phyloP scores from a whole-genome alignment of 805 yeast species.

The Candida berthetii region DNA sequence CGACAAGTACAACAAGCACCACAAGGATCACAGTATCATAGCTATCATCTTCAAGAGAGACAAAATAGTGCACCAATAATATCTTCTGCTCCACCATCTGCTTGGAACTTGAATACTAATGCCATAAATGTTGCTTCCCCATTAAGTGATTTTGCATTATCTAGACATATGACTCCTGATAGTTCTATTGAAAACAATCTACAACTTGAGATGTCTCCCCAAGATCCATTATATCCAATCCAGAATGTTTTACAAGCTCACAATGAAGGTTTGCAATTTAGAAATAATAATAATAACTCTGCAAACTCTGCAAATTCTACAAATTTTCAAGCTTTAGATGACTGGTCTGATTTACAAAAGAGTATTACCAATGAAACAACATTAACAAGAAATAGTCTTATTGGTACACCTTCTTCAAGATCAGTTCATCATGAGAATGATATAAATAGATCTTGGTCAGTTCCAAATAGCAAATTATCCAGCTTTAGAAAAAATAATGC shows the following conservation, averaged over 20 bases:
- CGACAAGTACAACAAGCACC: too few species aligned
- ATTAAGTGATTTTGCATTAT: background rate
- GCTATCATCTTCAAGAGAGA: background rate
- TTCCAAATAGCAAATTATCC: slow-evolving; percentile 19
- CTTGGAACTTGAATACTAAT: background rate
- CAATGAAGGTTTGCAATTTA: background rate
- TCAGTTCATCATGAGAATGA: background rate
- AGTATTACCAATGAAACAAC: background rate
- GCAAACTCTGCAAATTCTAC: background rate
- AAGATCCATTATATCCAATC: background rate
- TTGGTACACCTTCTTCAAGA: background rate
- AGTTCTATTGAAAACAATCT: background rate
- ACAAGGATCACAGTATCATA: background rate
- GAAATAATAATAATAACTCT: background rate
- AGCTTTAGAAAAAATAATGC: slow-evolving; percentile 15
- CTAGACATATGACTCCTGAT: background rate
- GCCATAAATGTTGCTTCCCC: background rate
- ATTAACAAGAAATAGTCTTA: background rate
- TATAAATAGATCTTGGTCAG: slow-evolving; percentile 10
- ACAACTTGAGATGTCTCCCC: background rate
- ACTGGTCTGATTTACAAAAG: background rate
- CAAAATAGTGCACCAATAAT: background rate
- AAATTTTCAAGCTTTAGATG: background rate
- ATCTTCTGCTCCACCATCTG: background rate
- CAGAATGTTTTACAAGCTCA: background rate